Evolutionary conservation across 176 grass and related monocot species (phyloP).

Genomic region (Cenchrus fungigraminus): DNA sequence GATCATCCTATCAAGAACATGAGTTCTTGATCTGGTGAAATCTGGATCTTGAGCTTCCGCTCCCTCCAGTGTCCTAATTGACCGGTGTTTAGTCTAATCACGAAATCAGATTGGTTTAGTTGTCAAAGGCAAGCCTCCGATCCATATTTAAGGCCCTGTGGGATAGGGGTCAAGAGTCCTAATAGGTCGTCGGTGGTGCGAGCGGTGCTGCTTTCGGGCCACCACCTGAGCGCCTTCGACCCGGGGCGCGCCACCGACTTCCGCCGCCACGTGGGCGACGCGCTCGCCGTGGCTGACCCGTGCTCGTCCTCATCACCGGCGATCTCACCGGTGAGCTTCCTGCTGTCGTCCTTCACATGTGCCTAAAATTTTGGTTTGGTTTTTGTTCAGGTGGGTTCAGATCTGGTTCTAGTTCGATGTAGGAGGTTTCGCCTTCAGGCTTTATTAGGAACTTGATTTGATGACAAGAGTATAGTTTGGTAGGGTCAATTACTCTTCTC

Average conservation of each 20-base stretch:
- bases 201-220: conserved; percentile 69
- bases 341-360: neutral
- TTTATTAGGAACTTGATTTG: neutral
- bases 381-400: neutral
- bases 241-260: conserved; percentile 68
- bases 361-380: neutral
- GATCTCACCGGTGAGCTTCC: conserved; percentile 32
- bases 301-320: conserved; percentile 24
- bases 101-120: too few species aligned
- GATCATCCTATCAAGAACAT: too few species aligned
- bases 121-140: too few species aligned
- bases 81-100: too few species aligned
- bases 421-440: neutral
- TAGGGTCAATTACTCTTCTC: neutral
- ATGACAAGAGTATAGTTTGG: neutral
- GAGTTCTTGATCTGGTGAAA: too few species aligned
- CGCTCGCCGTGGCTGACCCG: conserved; percentile 23
- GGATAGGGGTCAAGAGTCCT: too few species aligned
- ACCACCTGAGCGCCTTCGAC: conserved; percentile 72
- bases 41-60: too few species aligned
- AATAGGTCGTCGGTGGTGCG: conserved; percentile 41
- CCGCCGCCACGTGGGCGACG: conserved; percentile 52
- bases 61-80: too few species aligned
- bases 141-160: too few species aligned
- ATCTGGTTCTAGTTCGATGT: neutral